Percentiles rank a stretch among this genome's conserved stretches.
These are phyloP conservation scores for Cyathus striatus DNA, from an alignment of 768 basidiomycete genomes.

Conservation along the genomic window DNA sequence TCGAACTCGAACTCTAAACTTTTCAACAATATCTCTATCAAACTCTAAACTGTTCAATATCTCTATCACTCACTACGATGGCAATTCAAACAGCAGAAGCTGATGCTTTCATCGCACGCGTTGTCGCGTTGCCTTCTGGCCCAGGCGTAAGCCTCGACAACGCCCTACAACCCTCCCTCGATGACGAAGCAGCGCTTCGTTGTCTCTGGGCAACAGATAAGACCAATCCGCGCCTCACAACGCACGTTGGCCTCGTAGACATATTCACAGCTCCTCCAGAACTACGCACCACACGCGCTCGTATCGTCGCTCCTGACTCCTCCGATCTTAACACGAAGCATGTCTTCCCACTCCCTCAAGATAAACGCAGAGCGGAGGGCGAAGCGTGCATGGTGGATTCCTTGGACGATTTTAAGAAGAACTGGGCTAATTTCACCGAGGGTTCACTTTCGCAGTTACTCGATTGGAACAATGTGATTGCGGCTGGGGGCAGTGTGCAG, in stretches of 20 bases:
- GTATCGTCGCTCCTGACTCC: slow-evolving; percentile 36
- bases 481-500: slow-evolving; percentile 56
- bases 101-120: too few species aligned
- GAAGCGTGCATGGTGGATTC: slow-evolving; percentile 39
- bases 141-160: too few species aligned
- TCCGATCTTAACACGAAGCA: slow-evolving; percentile 41
- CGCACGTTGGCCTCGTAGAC: slow-evolving; percentile 55
- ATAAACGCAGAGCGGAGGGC: slow-evolving; percentile 43
- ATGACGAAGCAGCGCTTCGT: slow-evolving; percentile 51
- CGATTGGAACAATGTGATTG: slow-evolving; percentile 62
- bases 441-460: slow-evolving; percentile 52
- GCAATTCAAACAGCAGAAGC: too few species aligned
- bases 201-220: slow-evolving; percentile 52
- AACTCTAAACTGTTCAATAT: too few species aligned
- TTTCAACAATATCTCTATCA: too few species aligned
- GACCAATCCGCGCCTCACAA: slow-evolving; percentile 34
- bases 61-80: too few species aligned
- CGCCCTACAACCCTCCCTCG: slow-evolving; percentile 53
- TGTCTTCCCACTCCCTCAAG: slow-evolving; percentile 46
- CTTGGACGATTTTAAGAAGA: slow-evolving; percentile 57
- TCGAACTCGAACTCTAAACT: too few species aligned
- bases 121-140: too few species aligned
- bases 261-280: slow-evolving; percentile 46
- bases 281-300: slow-evolving; percentile 45
- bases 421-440: slow-evolving; percentile 61